phyloP scores from a whole-genome alignment of 352 stramenopile species.

The Globisporangium cylindrosporum region DNA sequence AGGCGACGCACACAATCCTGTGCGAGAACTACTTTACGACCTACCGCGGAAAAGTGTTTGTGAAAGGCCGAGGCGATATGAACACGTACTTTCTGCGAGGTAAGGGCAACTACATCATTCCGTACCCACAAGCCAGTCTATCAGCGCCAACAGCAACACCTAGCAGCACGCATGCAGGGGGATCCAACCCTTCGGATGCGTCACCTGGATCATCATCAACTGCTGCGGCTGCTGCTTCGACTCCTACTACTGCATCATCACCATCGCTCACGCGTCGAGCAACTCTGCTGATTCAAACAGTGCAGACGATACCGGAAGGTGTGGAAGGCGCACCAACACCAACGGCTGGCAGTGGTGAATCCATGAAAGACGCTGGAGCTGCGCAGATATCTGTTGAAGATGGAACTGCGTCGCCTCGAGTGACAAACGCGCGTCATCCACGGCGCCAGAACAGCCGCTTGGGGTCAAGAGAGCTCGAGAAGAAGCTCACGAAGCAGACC shows the following conservation, averaged over 20 bases:
- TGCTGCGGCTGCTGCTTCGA: background rate
- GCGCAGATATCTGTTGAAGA: background rate
- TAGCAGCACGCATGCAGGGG: background rate
- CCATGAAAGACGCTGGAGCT: background rate
- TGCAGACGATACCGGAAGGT: constrained; percentile 21
- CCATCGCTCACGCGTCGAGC: constrained; percentile 1
- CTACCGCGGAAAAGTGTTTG: constrained; percentile 70
- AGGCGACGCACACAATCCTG: constrained; percentile 61
- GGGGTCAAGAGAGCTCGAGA: background rate
- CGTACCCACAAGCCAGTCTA: constrained; percentile 28
- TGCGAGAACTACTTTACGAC: constrained; percentile 70
- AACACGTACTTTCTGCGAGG: constrained; percentile 77
- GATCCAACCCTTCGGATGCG: background rate
- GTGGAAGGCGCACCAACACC: constrained; percentile 8
- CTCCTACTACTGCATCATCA: background rate
- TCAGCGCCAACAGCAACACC: background rate
- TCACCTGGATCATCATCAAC: background rate
- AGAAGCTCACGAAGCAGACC: constrained; percentile 21
- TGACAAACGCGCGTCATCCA: constrained; percentile 20
- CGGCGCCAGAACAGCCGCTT: constrained; percentile 17
- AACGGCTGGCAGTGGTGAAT: background rate
- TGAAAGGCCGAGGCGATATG: constrained; percentile 83
- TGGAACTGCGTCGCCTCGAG: background rate
- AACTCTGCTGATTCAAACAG: constrained; percentile 14
- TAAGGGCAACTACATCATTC: constrained; percentile 56